Percentiles rank a stretch among this genome's conserved stretches.
These are phyloP conservation scores for Skeletonema menzelii DNA, from an alignment of 108 stramenopile genomes.

Conservation along the genomic window DNA sequence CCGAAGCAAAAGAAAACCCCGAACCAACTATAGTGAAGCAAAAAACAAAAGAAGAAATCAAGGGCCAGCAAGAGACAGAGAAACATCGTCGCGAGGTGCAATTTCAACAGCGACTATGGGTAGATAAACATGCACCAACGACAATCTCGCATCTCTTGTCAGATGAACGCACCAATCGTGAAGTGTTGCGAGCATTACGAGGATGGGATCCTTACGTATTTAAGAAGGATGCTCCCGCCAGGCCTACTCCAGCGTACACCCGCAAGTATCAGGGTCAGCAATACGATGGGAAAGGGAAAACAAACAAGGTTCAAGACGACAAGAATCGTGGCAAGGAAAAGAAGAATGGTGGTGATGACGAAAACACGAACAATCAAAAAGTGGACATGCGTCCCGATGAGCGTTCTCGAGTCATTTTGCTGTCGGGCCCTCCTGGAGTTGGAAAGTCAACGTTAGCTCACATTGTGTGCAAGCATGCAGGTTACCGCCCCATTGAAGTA, in stretches of 20 bases:
- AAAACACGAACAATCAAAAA: conserved; percentile 6
- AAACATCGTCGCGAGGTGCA: conserved; percentile 26
- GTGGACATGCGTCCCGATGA: conserved; percentile 75
- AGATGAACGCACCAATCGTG: conserved; percentile 93
- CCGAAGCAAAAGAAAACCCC: background rate
- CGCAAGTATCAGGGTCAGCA: conserved; percentile 20
- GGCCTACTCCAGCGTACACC: conserved; percentile 36
- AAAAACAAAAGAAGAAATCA: conserved; percentile 6
- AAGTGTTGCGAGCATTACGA: conserved; percentile 86
- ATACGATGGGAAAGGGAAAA: conserved; percentile 10
- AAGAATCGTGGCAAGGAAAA: background rate
- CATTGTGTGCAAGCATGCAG: conserved; percentile 84
- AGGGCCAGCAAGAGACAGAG: background rate
- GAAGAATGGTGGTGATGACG: conserved; percentile 5
- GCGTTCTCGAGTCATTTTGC: conserved; percentile 77
- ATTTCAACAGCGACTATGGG: conserved; percentile 67
- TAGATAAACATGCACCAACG: conserved; percentile 91
- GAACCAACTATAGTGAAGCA: background rate
- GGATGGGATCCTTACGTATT: conserved; percentile 97
- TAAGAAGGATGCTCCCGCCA: conserved; percentile 58
- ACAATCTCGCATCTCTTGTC: conserved; percentile 88
- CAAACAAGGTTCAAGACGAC: conserved; percentile 5
- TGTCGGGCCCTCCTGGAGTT: conserved; percentile 92
- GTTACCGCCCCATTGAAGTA: conserved; percentile 93
- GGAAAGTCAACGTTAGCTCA: conserved; percentile 99